phyloP scores from a whole-genome alignment of 257 asterid species.

The Rehmannia glutinosa region DNA sequence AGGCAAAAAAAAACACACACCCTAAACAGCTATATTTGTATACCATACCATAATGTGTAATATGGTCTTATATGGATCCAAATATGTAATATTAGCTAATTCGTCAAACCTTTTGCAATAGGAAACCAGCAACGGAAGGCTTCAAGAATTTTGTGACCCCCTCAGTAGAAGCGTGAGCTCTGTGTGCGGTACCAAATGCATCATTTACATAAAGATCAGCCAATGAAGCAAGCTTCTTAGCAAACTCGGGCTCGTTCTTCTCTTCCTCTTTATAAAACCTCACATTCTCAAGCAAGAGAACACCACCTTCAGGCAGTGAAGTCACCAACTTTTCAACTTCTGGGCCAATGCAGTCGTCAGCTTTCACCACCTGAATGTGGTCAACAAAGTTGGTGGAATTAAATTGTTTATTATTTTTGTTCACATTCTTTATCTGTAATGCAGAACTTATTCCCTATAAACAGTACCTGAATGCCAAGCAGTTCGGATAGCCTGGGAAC shows the following conservation, averaged over 20 bases:
- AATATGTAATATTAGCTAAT: background rate
- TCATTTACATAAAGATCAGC: too few relatives aligned
- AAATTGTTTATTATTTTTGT: too few relatives aligned
- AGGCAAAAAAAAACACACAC: too few relatives aligned
- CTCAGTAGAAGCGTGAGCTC: too few relatives aligned
- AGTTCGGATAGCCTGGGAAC: slow-evolving; percentile 26
- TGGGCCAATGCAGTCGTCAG: slow-evolving; percentile 15
- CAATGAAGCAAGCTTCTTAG: too few relatives aligned
- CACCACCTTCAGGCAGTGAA: slow-evolving; percentile 16
- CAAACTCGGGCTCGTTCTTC: slow-evolving; percentile 18
- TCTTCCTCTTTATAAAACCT: slow-evolving; percentile 23
- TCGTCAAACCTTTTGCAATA: slow-evolving; percentile 13
- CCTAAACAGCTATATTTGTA: too few relatives aligned
- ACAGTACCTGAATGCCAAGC: slow-evolving; percentile 21
- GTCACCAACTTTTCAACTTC: slow-evolving; percentile 13
- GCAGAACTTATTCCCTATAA: too few relatives aligned
- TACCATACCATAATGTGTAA: too few relatives aligned
- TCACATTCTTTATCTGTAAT: too few relatives aligned
- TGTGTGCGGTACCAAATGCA: too few relatives aligned
- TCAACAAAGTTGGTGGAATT: too few relatives aligned
- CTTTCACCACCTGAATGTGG: slow-evolving; percentile 10
- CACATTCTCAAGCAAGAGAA: slow-evolving; percentile 16
- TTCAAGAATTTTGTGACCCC: slow-evolving; percentile 19
- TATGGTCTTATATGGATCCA: too few relatives aligned
- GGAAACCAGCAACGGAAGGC: slow-evolving; percentile 23